phyloP scores from a whole-genome alignment of 352 stramenopile genomes.

The Poterioochromonas sp. region DNA sequence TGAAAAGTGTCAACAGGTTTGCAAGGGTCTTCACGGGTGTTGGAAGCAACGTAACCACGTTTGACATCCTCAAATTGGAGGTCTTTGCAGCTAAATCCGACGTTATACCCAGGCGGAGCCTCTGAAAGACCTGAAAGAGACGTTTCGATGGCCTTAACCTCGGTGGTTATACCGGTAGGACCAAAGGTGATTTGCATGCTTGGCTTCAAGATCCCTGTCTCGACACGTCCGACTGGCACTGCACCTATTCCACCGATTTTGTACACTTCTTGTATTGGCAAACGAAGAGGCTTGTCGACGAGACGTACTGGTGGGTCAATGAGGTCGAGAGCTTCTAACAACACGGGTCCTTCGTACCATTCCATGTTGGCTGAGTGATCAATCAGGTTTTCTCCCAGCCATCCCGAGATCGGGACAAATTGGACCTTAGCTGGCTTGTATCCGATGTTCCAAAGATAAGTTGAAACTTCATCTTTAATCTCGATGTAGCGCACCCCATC shows the following conservation, averaged over 20 bases:
- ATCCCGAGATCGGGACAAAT: conserved; percentile 93
- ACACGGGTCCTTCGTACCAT: conserved; percentile 88
- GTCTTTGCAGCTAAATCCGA: conserved; percentile 96
- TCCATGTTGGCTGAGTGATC: conserved; percentile 83
- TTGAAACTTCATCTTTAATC: conserved; percentile 78
- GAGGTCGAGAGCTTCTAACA: conserved; percentile 82
- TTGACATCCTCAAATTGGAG: conserved; percentile 82
- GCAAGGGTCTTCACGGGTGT: conserved; percentile 82
- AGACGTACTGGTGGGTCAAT: conserved; percentile 75
- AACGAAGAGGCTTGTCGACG: conserved; percentile 84
- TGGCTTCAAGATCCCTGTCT: conserved; percentile 88
- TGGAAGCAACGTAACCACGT: conserved; percentile 82
- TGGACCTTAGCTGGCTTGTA: conserved; percentile 87
- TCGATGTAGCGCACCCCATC: conserved; percentile 78
- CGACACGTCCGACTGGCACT: conserved; percentile 87
- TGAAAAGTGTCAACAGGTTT: conserved; percentile 70
- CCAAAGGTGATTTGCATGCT: conserved; percentile 82
- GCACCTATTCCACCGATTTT: conserved; percentile 94
- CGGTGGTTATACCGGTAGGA: conserved; percentile 69
- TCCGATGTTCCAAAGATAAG: conserved; percentile 87
- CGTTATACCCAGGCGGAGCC: conserved; percentile 82
- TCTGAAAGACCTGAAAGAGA: conserved; percentile 81
- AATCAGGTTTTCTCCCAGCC: conserved; percentile 92
- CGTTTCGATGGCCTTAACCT: conserved; percentile 92
- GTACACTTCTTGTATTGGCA: conserved; percentile 92